Base-by-base conservation (phyloP, 1,284 basidiomycete genomes). In the Ceratobasidium sp. region DNA sequence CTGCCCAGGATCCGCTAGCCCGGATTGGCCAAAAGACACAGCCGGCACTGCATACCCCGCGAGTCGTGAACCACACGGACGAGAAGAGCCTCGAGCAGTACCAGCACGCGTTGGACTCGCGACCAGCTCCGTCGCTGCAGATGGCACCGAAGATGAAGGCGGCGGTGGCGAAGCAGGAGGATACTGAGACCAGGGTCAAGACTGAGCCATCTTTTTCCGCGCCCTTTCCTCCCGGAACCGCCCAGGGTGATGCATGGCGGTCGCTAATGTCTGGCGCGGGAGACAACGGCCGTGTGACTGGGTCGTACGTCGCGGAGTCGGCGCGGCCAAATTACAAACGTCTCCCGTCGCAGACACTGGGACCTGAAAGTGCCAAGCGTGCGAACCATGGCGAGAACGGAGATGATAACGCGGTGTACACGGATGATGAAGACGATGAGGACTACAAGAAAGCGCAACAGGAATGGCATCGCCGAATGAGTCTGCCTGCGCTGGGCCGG, bases 101-200 rank as follows among this genome's bases (percentile, higher is more conserved):
- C 76, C 90, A 92, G 79, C 89, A 89, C 62, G 91, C 91, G 7
- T 87, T 92, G 6, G 80, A 91, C 47, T 90, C 91, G 18, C 83
- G 90, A 35, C 87, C 84, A 76, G 83, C 88, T 28, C 87, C 89
- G n/a, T 86, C 86, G 73, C 64, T 83, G 49, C 82, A 82, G 35
- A 78, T 82, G 13, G 80, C 81, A 0, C 81, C 81, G 35, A 75
- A 71, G 59, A 58, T 73, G 55, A 75, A 73, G 50, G 73, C 74
- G 16, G 49, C 64, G 11, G 73, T 55, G 28, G 58, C 73, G 16
- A 73, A 63, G 50, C 74, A 75, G 28, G 66, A 61, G 6, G 76
- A 69, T 13, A 3, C 23, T 2, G 64, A 69, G 23, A 55, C 30
- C 32, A 66, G 41, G 16, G n/a, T 18, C 26, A 52, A 52, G 47